A percentile compares a stretch with the other conserved stretches of the same genome.
Evolutionary conservation across 225 moss, liverwort and hornwort species (phyloP).

Genomic region (Bryoerythrophyllum caledonicum): DNA sequence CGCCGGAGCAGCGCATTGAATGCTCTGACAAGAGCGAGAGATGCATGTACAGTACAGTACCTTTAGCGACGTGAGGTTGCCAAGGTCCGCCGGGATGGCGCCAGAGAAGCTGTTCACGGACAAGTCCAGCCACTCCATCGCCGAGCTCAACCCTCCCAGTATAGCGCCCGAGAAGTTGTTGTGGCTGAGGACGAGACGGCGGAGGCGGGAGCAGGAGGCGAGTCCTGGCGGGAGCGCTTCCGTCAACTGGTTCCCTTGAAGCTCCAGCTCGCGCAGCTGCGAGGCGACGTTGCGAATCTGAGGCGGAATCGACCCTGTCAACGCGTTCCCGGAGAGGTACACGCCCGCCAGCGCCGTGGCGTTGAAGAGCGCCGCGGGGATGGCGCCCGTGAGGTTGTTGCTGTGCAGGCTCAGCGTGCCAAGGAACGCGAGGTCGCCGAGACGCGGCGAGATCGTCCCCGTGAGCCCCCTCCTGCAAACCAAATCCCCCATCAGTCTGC

Average conservation of each 20-base stretch:
- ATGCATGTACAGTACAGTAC: too few relatives aligned
- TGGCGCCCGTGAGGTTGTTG: slow-evolving; percentile 46
- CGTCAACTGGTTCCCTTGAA: slow-evolving; percentile 26
- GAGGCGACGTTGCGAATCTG: slow-evolving; percentile 35
- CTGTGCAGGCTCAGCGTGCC: slow-evolving; percentile 30
- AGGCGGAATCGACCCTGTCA: slow-evolving; percentile 44
- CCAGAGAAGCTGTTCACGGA: slow-evolving; percentile 35
- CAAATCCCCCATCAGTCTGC: too few relatives aligned
- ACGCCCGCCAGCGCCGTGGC: slow-evolving; percentile 31
- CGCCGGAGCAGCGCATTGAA: background rate
- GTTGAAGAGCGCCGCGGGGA: slow-evolving; percentile 54
- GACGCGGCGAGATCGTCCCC: slow-evolving; percentile 51
- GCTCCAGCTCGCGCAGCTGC: slow-evolving; percentile 33
- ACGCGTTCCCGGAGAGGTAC: slow-evolving; percentile 37
- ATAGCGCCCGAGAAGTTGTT: slow-evolving; percentile 31
- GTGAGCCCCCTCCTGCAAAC: slow-evolving; percentile 35
- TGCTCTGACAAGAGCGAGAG: background rate
- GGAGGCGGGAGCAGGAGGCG: slow-evolving; percentile 24
- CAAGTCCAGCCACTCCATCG: slow-evolving; percentile 40
- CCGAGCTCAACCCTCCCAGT: slow-evolving; percentile 30
- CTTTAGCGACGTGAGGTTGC: slow-evolving; percentile 35
- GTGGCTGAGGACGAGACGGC: slow-evolving; percentile 18
- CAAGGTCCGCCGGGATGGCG: slow-evolving; percentile 40
- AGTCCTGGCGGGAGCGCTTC: slow-evolving; percentile 16
- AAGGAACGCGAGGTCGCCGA: slow-evolving; percentile 48